A percentile compares a stretch with the other conserved stretches of the same genome.
Evolutionary conservation across 106 monocot genomes (phyloP).

Genomic region (Dioscorea zingiberensis): DNA sequence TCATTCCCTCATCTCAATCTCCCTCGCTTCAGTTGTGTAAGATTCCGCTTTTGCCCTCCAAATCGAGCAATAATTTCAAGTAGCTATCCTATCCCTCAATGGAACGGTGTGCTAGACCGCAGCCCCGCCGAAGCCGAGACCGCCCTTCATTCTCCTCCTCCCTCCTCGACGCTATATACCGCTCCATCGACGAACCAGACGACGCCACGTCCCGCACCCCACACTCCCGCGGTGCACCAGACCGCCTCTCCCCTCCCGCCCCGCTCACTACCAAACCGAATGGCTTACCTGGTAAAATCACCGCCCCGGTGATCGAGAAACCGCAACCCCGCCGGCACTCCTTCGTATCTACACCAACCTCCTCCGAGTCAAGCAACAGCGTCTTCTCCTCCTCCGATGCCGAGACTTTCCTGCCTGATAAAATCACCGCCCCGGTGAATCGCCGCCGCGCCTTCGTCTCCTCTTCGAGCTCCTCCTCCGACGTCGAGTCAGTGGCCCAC

Average conservation of each 20-base stretch:
- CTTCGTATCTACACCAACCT: too few species aligned
- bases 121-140: neutral
- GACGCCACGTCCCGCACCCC: neutral
- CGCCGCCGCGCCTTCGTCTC: constrained; percentile 11
- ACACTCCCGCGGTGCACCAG: neutral
- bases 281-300: neutral
- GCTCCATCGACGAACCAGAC: constrained; percentile 18
- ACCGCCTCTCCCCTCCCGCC: neutral
- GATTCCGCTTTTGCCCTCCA: neutral
- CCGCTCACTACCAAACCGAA: too few species aligned
- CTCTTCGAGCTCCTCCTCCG: constrained; percentile 82
- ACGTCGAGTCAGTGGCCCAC: constrained; percentile 45
- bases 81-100: neutral
- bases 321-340: neutral
- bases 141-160: constrained; percentile 15
- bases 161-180: constrained; percentile 18
- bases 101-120: neutral
- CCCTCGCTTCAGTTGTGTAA: neutral
- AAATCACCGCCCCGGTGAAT: neutral
- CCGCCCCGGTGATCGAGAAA: neutral
- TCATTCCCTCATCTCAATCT: neutral
- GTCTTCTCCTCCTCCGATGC: too few species aligned
- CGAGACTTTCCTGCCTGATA: too few species aligned
- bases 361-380: too few species aligned
- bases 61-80: too few species aligned